These are phyloP conservation scores for Rubia peregrina DNA, from an alignment of 305 asterid genomes.

Conservation along the genomic window DNA sequence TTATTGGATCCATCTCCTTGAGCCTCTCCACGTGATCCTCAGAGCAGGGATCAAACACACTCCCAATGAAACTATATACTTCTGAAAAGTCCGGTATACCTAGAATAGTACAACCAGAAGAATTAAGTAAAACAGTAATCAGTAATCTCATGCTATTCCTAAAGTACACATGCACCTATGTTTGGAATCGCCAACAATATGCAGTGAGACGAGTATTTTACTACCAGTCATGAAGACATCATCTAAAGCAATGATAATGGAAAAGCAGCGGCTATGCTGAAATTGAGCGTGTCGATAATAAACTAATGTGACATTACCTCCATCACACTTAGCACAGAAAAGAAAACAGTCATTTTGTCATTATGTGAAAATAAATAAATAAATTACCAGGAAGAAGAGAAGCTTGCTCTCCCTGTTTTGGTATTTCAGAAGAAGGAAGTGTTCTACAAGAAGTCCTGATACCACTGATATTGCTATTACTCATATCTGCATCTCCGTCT, in stretches of 20 bases:
- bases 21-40: conserved; percentile 74
- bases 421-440: conserved; percentile 33
- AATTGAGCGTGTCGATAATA: not conserved
- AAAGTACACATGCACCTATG: not conserved
- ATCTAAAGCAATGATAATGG: not conserved
- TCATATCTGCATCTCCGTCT: conserved; percentile 39
- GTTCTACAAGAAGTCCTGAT: conserved; percentile 43
- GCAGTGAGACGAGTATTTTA: not conserved
- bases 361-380: conserved; percentile 7
- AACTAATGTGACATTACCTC: not conserved
- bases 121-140: not conserved
- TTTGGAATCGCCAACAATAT: not conserved
- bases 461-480: conserved; percentile 45
- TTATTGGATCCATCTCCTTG: conserved; percentile 98
- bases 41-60: conserved; percentile 82
- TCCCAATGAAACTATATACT: conserved; percentile 88
- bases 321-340: not conserved
- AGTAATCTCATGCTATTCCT: conserved; percentile 8
- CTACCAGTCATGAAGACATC: not conserved
- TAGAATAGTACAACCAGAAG: conserved; percentile 10
- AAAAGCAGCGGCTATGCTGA: not conserved
- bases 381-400: conserved; percentile 53
- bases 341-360: not conserved
- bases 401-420: conserved; percentile 45
- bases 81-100: conserved; percentile 91